phyloP scores from a whole-genome alignment of 495 filamentous ascomycete genomes.

The Friedmanniomyces endolithicus region DNA sequence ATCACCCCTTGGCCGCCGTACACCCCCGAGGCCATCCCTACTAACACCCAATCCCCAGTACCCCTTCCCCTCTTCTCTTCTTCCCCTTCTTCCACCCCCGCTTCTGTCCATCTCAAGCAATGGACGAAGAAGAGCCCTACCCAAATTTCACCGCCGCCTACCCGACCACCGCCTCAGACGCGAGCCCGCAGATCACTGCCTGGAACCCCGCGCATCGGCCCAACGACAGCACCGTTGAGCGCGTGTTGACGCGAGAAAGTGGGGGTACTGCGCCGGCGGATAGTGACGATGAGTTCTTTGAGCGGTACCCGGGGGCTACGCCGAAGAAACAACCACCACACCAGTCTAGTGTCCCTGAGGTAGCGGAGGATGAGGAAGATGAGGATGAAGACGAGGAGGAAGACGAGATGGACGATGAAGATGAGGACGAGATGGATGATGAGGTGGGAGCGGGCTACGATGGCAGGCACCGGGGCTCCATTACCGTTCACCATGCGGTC shows the following conservation, averaged over 20 bases:
- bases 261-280: background rate
- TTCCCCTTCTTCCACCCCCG: too few species aligned
- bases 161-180: background rate
- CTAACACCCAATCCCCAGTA: too few species aligned
- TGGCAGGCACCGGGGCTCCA: background rate
- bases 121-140: background rate
- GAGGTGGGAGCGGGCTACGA: background rate
- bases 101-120: background rate
- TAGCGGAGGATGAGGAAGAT: background rate
- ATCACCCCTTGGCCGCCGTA: too few species aligned
- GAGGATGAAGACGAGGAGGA: background rate
- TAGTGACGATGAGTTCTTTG: slow-evolving; percentile 30
- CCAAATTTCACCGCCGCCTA: slow-evolving; percentile 7
- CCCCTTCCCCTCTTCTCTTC: too few species aligned
- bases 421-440: background rate
- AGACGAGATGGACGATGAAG: background rate
- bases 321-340: slow-evolving; percentile 5
- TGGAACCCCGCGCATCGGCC: slow-evolving; percentile 20
- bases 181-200: background rate
- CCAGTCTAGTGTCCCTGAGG: background rate
- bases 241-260: background rate
- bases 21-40: too few species aligned
- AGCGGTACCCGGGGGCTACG: slow-evolving; percentile 18
- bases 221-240: background rate
- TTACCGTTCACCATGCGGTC: background rate